Evolutionary conservation across 495 filamentous ascomycete species (phyloP).

Genomic region (Penicillium cinerascens): DNA sequence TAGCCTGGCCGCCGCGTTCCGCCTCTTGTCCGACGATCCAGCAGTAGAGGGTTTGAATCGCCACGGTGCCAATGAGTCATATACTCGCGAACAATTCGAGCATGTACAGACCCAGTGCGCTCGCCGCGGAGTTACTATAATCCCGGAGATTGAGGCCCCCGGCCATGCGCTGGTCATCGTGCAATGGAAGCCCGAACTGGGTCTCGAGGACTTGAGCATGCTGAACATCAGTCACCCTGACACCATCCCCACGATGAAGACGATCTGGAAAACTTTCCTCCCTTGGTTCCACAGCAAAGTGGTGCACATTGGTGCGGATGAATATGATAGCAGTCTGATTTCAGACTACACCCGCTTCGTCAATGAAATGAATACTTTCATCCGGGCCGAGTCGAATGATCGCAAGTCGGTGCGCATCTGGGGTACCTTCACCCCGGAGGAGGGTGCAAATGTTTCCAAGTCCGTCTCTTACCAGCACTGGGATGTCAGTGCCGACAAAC

Average conservation of each 20-base stretch:
- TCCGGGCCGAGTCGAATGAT: constrained; percentile 25
- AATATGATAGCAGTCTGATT: constrained; percentile 37
- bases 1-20: constrained; percentile 44
- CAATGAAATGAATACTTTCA: constrained; percentile 44
- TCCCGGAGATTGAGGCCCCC: constrained; percentile 53
- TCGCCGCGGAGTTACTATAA: constrained; percentile 46
- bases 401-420: constrained; percentile 48
- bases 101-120: constrained; percentile 44
- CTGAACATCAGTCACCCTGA: constrained; percentile 52
- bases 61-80: constrained; percentile 44
- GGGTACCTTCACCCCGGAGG: constrained; percentile 48
- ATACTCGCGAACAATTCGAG: constrained; percentile 41
- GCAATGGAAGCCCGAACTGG: constrained; percentile 52
- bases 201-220: constrained; percentile 42
- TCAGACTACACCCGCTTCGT: constrained; percentile 48
- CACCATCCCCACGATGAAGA: constrained; percentile 48
- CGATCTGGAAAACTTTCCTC: constrained; percentile 49
- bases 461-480: constrained; percentile 47
- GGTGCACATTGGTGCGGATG: constrained; percentile 53
- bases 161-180: constrained; percentile 49
- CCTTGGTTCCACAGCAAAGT: constrained; percentile 52
- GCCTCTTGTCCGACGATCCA: constrained; percentile 30
- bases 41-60: constrained; percentile 42
- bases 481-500: constrained; percentile 46
- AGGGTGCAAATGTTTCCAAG: constrained; percentile 38